phyloP scores from a whole-genome alignment of 139 green algal genomes.

The Picochlorum sp. region DNA sequence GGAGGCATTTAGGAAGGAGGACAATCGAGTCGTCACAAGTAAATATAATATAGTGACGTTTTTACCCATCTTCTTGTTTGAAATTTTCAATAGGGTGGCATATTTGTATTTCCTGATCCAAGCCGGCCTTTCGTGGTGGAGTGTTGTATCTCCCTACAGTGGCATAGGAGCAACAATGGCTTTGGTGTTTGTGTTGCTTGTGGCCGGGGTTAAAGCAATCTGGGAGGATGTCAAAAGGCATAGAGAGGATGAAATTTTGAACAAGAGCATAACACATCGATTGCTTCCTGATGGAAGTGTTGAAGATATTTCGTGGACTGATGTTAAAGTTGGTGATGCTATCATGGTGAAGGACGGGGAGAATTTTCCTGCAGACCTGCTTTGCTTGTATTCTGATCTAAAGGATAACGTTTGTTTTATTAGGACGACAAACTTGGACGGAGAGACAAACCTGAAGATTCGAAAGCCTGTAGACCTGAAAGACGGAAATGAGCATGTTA shows the following conservation, averaged over 20 bases:
- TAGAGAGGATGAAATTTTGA: slow-evolving; percentile 43
- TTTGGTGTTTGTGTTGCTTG: slow-evolving; percentile 51
- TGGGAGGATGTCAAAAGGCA: slow-evolving; percentile 55
- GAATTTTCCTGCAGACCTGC: slow-evolving; percentile 73
- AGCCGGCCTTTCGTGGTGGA: slow-evolving; percentile 44
- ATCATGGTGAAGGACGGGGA: slow-evolving; percentile 64
- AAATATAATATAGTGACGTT: slow-evolving; percentile 80
- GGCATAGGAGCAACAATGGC: slow-evolving; percentile 39
- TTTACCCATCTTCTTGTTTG: slow-evolving; percentile 62
- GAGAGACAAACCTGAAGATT: slow-evolving; percentile 95
- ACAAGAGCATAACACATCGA: slow-evolving; percentile 45
- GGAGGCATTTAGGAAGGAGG: slow-evolving; percentile 12
- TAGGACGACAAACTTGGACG: slow-evolving; percentile 76
- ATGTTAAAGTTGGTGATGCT: slow-evolving; percentile 64
- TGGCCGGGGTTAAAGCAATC: slow-evolving; percentile 48
- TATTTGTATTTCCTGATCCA: slow-evolving; percentile 79
- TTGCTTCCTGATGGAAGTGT: slow-evolving; percentile 38
- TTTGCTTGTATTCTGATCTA: slow-evolving; percentile 57
- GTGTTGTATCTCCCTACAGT: slow-evolving; percentile 42
- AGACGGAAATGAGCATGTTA: slow-evolving; percentile 16
- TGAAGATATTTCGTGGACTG: slow-evolving; percentile 36
- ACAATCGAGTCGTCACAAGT: slow-evolving; percentile 55
- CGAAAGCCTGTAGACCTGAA: slow-evolving; percentile 40
- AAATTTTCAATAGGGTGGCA: slow-evolving; percentile 68
- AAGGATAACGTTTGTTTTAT: slow-evolving; percentile 56